A percentile compares a stretch with the other conserved stretches of the same genome.
Evolutionary conservation across 352 stramenopile genomes (phyloP).

Genomic region (Globisporangium okanoganense): DNA sequence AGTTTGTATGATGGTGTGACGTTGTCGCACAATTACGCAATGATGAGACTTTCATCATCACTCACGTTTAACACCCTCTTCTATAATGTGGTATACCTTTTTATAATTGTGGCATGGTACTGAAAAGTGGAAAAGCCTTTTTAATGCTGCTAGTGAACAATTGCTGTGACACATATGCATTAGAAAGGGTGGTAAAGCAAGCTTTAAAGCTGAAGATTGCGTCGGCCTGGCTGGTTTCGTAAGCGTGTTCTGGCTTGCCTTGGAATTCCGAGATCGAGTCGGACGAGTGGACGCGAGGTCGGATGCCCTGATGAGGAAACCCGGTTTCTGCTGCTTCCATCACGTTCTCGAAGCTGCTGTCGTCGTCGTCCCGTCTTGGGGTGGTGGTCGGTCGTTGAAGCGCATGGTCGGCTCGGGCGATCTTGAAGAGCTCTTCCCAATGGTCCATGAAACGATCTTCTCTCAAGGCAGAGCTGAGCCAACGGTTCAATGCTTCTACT

Average conservation of each 20-base stretch:
- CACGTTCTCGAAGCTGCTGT: slow-evolving; percentile 3
- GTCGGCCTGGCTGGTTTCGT: neutral
- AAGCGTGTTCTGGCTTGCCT: neutral
- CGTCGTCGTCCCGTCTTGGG: neutral
- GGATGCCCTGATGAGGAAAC: neutral
- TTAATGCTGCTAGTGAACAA: neutral
- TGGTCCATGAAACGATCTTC: neutral
- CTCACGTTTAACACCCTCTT: neutral
- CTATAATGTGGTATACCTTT: neutral
- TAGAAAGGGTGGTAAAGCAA: too few species aligned
- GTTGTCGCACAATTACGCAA: neutral
- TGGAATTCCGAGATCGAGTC: neutral
- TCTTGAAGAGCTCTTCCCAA: neutral
- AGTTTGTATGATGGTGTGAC: neutral
- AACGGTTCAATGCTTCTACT: too few species aligned
- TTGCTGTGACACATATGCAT: neutral
- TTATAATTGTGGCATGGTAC: too few species aligned
- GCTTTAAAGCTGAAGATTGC: neutral
- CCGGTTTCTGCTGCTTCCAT: neutral
- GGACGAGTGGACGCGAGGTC: neutral
- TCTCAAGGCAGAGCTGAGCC: too few species aligned
- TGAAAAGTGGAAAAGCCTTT: too few species aligned
- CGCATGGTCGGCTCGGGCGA: neutral
- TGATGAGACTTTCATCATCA: slow-evolving; percentile 1
- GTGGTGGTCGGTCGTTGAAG: too few species aligned